phyloP scores from a whole-genome alignment of 169 alveolate species.

The Plasmodium ovale region DNA sequence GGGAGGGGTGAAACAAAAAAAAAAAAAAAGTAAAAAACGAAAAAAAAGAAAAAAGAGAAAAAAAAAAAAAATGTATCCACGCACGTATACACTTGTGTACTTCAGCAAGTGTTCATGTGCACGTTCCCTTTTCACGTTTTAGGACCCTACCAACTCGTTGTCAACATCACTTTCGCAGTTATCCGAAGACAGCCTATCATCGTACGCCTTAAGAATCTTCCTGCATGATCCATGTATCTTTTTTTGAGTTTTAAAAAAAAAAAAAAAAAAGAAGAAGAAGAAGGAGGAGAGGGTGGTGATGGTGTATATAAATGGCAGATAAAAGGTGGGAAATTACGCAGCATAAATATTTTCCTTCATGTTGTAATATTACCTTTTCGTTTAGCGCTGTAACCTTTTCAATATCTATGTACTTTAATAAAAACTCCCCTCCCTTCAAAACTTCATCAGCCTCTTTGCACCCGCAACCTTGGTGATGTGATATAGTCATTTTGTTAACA shows the following conservation, averaged over 20 bases:
- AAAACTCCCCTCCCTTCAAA: constrained; percentile 80
- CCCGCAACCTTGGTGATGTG: constrained; percentile 86
- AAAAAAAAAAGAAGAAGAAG: neutral
- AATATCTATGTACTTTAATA: constrained; percentile 78
- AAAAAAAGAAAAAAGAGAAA: neutral
- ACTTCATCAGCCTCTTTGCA: constrained; percentile 82
- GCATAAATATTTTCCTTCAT: neutral
- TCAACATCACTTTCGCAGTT: constrained; percentile 85
- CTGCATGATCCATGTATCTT: constrained; percentile 81
- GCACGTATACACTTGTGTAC: neutral
- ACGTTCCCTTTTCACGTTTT: neutral
- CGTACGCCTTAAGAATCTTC: constrained; percentile 79
- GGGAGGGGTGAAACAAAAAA: neutral
- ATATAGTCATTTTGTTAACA: constrained; percentile 80
- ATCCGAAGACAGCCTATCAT: constrained; percentile 75
- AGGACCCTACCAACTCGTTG: constrained; percentile 83
- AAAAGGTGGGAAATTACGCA: neutral
- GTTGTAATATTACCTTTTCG: constrained; percentile 76
- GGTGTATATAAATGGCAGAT: neutral
- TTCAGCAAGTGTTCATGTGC: neutral
- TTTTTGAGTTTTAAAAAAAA: too few relatives aligned
- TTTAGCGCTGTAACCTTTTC: constrained; percentile 84
- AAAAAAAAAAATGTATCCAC: neutral
- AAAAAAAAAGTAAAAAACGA: constrained; percentile 2
- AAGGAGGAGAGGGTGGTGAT: neutral